Evolutionary conservation across 176 grass and related monocot species (phyloP).

Genomic region (Dendrocalamus sinicus): DNA sequence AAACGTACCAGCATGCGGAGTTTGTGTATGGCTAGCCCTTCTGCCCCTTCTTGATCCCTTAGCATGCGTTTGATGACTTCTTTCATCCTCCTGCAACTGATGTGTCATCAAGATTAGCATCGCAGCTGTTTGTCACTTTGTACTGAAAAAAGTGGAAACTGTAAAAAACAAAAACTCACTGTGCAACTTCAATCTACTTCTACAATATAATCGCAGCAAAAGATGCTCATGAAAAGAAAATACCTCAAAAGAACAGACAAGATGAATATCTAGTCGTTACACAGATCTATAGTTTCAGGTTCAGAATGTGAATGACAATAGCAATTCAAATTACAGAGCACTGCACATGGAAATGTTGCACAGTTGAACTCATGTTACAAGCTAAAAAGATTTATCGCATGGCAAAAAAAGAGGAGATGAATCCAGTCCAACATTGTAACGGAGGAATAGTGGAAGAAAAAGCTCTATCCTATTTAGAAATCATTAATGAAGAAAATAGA

Average conservation of each 20-base stretch:
- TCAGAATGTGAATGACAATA: not conserved
- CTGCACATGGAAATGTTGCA: not conserved
- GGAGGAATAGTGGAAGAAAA: not conserved
- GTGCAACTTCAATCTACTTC: not conserved
- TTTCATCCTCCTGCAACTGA: not conserved
- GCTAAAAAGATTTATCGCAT: not conserved
- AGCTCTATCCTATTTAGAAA: not conserved
- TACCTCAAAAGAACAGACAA: slow-evolving; percentile 15
- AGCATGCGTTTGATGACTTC: not conserved
- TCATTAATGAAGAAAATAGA: slow-evolving; percentile 5
- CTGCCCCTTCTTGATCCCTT: not conserved
- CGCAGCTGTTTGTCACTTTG: not conserved
- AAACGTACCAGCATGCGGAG: not conserved
- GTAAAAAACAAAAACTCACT: not conserved
- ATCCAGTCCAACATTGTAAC: not conserved
- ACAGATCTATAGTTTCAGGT: slow-evolving; percentile 1
- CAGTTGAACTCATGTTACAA: not conserved
- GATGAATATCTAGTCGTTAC: not conserved
- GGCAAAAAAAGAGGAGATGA: not conserved
- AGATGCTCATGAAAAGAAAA: not conserved
- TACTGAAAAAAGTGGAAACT: not conserved
- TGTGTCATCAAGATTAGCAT: not conserved
- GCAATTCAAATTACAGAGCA: slow-evolving; percentile 9
- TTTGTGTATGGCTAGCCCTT: not conserved
- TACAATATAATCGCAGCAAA: not conserved